Conservation (phyloP, 225 moss, liverwort and hornwort species). For the Ulota crispa region DNA sequence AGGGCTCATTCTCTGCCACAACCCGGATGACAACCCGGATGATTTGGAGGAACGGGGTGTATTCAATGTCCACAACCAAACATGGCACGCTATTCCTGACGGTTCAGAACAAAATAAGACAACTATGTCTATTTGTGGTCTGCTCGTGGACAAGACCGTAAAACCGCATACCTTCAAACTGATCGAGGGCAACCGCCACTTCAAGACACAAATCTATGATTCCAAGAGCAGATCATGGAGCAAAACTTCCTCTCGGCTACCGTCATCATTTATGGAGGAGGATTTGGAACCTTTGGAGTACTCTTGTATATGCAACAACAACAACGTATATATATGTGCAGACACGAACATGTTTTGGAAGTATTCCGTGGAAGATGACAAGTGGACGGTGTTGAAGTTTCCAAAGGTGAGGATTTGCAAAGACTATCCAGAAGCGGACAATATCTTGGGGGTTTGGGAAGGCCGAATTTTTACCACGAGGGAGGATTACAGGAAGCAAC, state of each 20-base stretch:
- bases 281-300: neutral
- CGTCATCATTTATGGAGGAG: neutral
- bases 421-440: neutral
- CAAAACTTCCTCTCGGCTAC: slow-evolving; percentile 1
- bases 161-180: slow-evolving; percentile 22
- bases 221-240: slow-evolving; percentile 19
- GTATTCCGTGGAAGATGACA: slow-evolving; percentile 13
- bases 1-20: too few relatives aligned
- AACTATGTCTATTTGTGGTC: neutral
- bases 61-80: slow-evolving; percentile 19
- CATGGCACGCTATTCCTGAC: slow-evolving; percentile 6
- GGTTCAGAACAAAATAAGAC: neutral
- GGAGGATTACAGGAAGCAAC: neutral
- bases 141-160: slow-evolving; percentile 15
- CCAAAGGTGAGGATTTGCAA: neutral
- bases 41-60: neutral
- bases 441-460: slow-evolving; percentile 17
- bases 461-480: slow-evolving; percentile 4
- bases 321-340: neutral
- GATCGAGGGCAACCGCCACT: neutral
- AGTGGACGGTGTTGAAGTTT: slow-evolving; percentile 4
- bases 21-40: too few relatives aligned
- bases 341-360: neutral
- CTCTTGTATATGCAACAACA: neutral
- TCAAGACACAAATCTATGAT: slow-evolving; percentile 24